These are phyloP conservation scores for Mycena citricolor DNA, from an alignment of 1,284 basidiomycete species.

Conservation along the genomic window DNA sequence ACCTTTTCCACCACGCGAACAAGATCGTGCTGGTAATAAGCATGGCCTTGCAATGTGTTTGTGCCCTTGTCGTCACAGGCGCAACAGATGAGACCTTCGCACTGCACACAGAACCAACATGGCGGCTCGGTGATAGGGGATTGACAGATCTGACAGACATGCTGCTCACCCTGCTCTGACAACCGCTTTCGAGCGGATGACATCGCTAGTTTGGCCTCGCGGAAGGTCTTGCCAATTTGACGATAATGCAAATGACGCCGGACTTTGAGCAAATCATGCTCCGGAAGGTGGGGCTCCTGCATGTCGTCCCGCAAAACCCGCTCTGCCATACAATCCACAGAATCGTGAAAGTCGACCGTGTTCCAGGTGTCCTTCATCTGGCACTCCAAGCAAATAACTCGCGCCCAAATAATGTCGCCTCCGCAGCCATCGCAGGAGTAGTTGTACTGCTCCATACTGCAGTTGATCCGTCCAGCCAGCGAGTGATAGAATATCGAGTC, in stretches of 20 bases:
- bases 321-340: constrained; percentile 3
- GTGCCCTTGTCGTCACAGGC: constrained; percentile 9
- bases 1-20: constrained; percentile 10
- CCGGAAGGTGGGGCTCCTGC: constrained; percentile 2
- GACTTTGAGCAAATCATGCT: constrained; percentile 9
- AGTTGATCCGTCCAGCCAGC: too few relatives aligned
- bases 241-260: constrained; percentile 5
- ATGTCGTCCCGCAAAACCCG: constrained; percentile 2
- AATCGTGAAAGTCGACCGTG: constrained; percentile 6
- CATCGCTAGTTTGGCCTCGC: constrained; percentile 8
- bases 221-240: constrained; percentile 10
- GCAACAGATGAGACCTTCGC: constrained; percentile 11
- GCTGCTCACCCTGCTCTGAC: not conserved
- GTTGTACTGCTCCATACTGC: too few relatives aligned
- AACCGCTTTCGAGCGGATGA: constrained; percentile 2
- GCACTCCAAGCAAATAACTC: constrained; percentile 1
- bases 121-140: too few relatives aligned
- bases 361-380: constrained; percentile 11
- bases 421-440: too few relatives aligned
- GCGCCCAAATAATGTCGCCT: not conserved
- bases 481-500: constrained; percentile 6
- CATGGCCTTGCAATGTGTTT: constrained; percentile 1
- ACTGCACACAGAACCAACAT: constrained; percentile 15
- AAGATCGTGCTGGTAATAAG: constrained; percentile 8
- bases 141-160: not conserved